A percentile compares a stretch with the other conserved stretches of the same genome.
These are phyloP conservation scores for Sporobolomyces phaffii DNA, from an alignment of 768 basidiomycete species.

Conservation along the genomic window DNA sequence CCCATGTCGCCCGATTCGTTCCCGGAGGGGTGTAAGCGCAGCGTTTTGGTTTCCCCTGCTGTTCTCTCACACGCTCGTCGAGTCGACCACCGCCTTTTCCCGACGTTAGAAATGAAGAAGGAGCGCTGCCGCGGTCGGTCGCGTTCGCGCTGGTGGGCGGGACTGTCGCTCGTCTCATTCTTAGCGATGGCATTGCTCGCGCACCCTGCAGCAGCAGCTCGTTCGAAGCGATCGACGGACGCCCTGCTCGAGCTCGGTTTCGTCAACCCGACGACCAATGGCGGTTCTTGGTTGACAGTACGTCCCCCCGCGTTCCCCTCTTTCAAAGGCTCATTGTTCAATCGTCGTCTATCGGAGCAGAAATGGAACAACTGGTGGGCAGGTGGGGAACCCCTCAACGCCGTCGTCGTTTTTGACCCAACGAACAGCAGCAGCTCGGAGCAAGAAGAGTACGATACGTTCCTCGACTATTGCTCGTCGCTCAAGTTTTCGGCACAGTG, in stretches of 20 bases:
- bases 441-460: neutral
- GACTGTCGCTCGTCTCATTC: neutral
- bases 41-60: no score
- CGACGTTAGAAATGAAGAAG: no score
- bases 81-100: no score
- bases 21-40: no score
- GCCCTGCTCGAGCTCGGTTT: neutral
- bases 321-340: no score
- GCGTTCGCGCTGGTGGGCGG: no score
- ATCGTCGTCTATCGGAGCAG: neutral
- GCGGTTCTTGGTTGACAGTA: slow-evolving; percentile 4
- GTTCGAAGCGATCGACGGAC: neutral
- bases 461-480: neutral
- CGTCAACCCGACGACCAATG: neutral
- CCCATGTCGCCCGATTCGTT: no score
- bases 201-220: no score
- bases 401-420: neutral
- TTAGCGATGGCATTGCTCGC: no score
- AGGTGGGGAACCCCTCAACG: slow-evolving; percentile 6
- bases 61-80: no score
- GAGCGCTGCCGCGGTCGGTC: no score
- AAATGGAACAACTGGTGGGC: slow-evolving; percentile 6
- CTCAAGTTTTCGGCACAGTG: neutral
- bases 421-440: neutral
- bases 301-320: neutral